These are phyloP conservation scores for Nakazawaea wyomingensis DNA, from an alignment of 805 yeast genomes.

Conservation along the genomic window DNA sequence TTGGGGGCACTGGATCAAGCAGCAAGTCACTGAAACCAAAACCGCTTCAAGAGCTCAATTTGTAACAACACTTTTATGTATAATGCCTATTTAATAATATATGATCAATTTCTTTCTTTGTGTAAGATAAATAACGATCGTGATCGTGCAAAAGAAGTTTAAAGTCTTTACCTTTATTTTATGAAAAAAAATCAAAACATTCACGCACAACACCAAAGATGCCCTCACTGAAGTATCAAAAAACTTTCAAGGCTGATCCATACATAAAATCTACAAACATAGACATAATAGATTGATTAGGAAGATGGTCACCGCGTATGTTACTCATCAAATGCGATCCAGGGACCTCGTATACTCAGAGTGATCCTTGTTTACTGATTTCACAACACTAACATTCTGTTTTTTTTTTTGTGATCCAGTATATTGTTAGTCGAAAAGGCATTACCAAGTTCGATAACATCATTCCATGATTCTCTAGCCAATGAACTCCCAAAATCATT, in stretches of 20 bases:
- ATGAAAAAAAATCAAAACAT: background rate
- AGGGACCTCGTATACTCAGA: too few relatives aligned
- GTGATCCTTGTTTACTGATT: too few relatives aligned
- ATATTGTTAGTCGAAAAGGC: slow-evolving; percentile 38
- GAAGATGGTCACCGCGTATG: slow-evolving; percentile 13
- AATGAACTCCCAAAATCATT: slow-evolving; percentile 58
- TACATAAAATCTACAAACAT: background rate
- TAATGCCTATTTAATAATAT: too few relatives aligned
- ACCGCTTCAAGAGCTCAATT: slow-evolving; percentile 6
- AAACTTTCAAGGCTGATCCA: too few relatives aligned
- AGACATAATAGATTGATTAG: background rate
- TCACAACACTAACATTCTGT: too few relatives aligned
- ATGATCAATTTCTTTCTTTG: too few relatives aligned
- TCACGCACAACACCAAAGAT: background rate
- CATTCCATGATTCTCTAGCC: slow-evolving; percentile 65
- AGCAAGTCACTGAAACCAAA: background rate
- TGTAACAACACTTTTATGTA: too few relatives aligned
- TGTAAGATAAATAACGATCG: background rate
- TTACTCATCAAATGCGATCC: background rate
- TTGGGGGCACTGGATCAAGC: too few relatives aligned
- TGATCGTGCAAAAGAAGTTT: too few relatives aligned
- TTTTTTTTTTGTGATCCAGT: slow-evolving; percentile 22
- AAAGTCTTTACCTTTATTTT: too few relatives aligned
- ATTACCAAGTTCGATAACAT: slow-evolving; percentile 56
- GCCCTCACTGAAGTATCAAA: too few relatives aligned